A percentile compares a stretch with the other conserved stretches of the same genome.
These are phyloP conservation scores for Russula sp. DNA, from an alignment of 768 basidiomycete species.

Conservation along the genomic window DNA sequence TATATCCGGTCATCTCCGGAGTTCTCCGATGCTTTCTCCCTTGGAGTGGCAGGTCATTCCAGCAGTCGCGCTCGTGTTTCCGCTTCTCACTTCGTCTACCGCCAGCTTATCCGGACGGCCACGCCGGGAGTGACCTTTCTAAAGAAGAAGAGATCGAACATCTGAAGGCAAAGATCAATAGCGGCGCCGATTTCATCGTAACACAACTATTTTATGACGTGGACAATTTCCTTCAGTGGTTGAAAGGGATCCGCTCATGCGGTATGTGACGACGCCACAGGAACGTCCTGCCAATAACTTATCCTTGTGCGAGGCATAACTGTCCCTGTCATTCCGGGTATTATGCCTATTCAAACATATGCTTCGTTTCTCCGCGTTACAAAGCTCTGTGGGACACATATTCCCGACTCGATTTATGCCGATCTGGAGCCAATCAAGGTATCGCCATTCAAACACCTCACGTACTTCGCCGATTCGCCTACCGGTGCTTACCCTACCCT, in stretches of 20 bases:
- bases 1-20: slow-evolving; percentile 77
- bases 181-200: slow-evolving; percentile 92
- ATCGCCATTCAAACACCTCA: slow-evolving; percentile 23
- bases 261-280: slow-evolving; percentile 37
- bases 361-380: slow-evolving; percentile 87
- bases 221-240: slow-evolving; percentile 79
- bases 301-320: slow-evolving; percentile 56
- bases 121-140: slow-evolving; percentile 51
- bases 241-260: slow-evolving; percentile 56
- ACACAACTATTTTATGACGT: slow-evolving; percentile 97
- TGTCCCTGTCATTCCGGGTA: slow-evolving; percentile 87
- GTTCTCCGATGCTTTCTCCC: slow-evolving; percentile 78
- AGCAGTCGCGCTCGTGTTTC: background rate
- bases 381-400: slow-evolving; percentile 75
- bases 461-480: background rate
- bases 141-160: slow-evolving; percentile 60
- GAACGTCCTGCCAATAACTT: background rate
- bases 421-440: slow-evolving; percentile 75
- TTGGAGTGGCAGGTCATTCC: slow-evolving; percentile 82
- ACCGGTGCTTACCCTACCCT: background rate
- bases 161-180: slow-evolving; percentile 83
- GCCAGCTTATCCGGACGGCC: slow-evolving; percentile 86
- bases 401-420: slow-evolving; percentile 59
- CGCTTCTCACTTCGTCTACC: slow-evolving; percentile 1
- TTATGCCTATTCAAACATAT: slow-evolving; percentile 98